Base-by-base conservation (phyloP, 192 early-diverging fungal genomes). In the Entomortierella parvispora region DNA sequence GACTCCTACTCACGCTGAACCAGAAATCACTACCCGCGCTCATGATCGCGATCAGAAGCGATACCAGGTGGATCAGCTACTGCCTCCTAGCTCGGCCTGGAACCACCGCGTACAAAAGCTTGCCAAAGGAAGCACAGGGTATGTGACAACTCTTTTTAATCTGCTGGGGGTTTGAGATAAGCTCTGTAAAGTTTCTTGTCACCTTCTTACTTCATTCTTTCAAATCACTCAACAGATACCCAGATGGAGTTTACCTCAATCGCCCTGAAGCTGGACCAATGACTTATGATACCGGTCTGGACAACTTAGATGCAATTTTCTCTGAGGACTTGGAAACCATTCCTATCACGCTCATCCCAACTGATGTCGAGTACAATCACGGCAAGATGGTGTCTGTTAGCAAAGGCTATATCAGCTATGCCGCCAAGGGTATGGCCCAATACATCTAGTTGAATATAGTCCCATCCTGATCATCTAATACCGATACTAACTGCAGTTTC, bases 301-400 rank as follows among this genome's bases (percentile, higher is more conserved):
- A 68, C 22, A 84, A 84, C 58, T 58, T 68, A n/a, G 63, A 65
- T 7, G 70, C 80, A 0, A 77, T 84, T 6, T 82, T 65, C 4
- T 66, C 70, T 11, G 77, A 76, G 47, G 80, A 81, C 33, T 42
- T 84, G 23, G 66, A 80, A 33, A 65, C 81, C 14, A 79, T 68
- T 15, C 77, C 80, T 6, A 84, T 84, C 58, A 81, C 83, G 4
- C 70, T 74, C 12, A 76, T 81, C 26, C 66, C 70, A 12, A 81
- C 69, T 18, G 83, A 79, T 37, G 69, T 76, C n/a, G 83, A 84
- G 46, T 84, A 81, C 52, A 60, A 78, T 33, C 49, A 67, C n/a
- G 80, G 80, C 49, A 81, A 60, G 43, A 79, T 69, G 58, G 70
- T 84, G 14, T 75, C 83, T 8, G 83, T 80, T 12, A 84, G 81